Percentiles rank a stretch among this genome's conserved stretches.
phyloP scores from a whole-genome alignment of 1,284 basidiomycete species.

The Xerocomus nothofagi region DNA sequence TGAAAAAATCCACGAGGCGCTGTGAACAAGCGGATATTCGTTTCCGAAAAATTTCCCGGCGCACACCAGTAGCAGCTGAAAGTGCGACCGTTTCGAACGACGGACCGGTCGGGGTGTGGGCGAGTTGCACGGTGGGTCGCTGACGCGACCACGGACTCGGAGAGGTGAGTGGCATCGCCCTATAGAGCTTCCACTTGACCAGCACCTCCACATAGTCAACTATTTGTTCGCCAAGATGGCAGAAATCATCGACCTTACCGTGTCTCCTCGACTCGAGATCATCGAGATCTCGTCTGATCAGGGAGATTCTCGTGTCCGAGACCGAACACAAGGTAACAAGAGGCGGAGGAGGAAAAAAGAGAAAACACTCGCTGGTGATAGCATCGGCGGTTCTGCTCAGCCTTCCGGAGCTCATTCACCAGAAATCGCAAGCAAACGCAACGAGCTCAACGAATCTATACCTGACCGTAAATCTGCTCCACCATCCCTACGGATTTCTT shows the following conservation, averaged over 20 bases:
- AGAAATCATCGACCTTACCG: conserved; percentile 35
- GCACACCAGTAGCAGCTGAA: not conserved
- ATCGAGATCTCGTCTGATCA: conserved; percentile 34
- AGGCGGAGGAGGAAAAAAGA: conserved; percentile 21
- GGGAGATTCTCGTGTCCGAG: conserved; percentile 5
- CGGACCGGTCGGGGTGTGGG: not conserved
- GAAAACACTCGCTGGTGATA: conserved; percentile 12
- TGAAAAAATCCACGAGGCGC: not conserved
- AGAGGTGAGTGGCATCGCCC: too few relatives aligned
- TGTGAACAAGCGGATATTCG: not conserved
- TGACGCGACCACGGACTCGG: too few relatives aligned
- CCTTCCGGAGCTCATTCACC: conserved; percentile 25
- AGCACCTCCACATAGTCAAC: not conserved
- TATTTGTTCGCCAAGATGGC: conserved; percentile 21
- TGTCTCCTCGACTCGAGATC: conserved; percentile 28
- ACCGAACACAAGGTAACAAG: conserved; percentile 15
- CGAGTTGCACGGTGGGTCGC: not conserved
- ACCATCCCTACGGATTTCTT: not conserved
- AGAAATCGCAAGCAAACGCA: conserved; percentile 3
- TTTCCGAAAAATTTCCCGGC: too few relatives aligned
- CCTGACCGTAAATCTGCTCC: conserved; percentile 9
- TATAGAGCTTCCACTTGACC: not conserved
- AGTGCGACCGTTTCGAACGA: not conserved
- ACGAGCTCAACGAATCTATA: not conserved
- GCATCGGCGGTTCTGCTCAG: conserved; percentile 9